Evolutionary conservation across 23 red algal genomes (phyloP), one percentile per base, ranked within the genome.

Genomic region (Agarophyton chilense): DNA sequence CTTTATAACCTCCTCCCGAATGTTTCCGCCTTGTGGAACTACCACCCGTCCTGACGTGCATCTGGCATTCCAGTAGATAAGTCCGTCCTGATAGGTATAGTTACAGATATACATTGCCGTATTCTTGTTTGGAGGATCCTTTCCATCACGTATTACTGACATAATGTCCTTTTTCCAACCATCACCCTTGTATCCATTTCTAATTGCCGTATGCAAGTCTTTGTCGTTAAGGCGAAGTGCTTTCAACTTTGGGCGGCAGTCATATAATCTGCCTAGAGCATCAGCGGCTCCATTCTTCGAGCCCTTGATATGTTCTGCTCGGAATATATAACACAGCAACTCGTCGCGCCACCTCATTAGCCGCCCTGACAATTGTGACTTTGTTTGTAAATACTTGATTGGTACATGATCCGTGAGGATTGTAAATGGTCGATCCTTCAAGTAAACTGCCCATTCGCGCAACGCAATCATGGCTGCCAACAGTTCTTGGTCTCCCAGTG

Each of bases 341-440:
- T 77, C 65, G 44, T 88, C 44, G 12, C 76, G 43, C 46, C 67
- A 88, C 57, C 67, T 29, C 44, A 58, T 58, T 32, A 77, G 83
- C 29, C 63, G 19, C 6, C 68, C 83, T 55, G 83, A 70, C 7
- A 74, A 67, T 44, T 76, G 76, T 42, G 49, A 33, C 41, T 88
- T 88, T 2, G 83, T 77, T 7, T 75, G 83, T 1, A 88, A 26
- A 41, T 88, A 76, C 40, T 44, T 72, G 22, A 88, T 77, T 17
- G 83, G 67, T 75, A 77, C 83, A 56, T 77, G 83, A 45, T 91
- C 57, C 22, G 87, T 75, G 24, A 26, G 62, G 1, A 81, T 36
- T 70, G 52, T 21, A 57, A 80, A 91, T 4, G 4, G 36, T 70
- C 87, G 51, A 18, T 62, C 87, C 70, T 41, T 19, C 29, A 91